These are phyloP conservation scores for Cercis canadensis DNA, from an alignment of 306 rosid species.

Conservation along the genomic window DNA sequence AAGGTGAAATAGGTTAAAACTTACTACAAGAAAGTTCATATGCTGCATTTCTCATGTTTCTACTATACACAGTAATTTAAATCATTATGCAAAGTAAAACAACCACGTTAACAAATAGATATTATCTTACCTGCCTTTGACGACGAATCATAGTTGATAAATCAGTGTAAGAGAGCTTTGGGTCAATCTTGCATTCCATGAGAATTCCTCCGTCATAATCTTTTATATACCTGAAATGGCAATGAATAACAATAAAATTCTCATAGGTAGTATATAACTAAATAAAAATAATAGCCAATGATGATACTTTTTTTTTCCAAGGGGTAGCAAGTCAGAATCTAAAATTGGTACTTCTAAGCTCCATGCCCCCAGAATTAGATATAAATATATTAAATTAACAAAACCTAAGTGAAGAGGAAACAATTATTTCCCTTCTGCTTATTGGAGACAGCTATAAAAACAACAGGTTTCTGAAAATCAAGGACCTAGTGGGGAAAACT, in stretches of 20 bases:
- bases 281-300: not conserved
- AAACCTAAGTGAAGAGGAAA: constrained; percentile 6
- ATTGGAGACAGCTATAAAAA: not conserved
- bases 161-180: constrained; percentile 89
- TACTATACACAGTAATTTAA: not conserved
- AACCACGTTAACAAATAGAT: constrained; percentile 12
- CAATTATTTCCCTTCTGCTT: not conserved
- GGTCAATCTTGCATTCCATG: constrained; percentile 98
- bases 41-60: not conserved
- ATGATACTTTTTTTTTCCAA: constrained; percentile 5
- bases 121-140: constrained; percentile 79
- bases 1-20: constrained; percentile 4
- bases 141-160: constrained; percentile 92
- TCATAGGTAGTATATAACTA: constrained; percentile 17
- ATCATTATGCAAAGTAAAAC: constrained; percentile 28
- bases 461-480: constrained; percentile 13
- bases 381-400: not conserved
- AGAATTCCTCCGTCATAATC: constrained; percentile 97
- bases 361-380: not conserved
- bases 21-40: not conserved
- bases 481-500: constrained; percentile 23
- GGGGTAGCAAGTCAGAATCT: constrained; percentile 14
- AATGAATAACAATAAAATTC: constrained; percentile 26
- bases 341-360: constrained; percentile 1
- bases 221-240: constrained; percentile 81